Evolutionary conservation across 2,329 filamentous ascomycete genomes (phyloP), one percentile per base, ranked within the genome.

Genomic region (Fusarium heterosporum): DNA sequence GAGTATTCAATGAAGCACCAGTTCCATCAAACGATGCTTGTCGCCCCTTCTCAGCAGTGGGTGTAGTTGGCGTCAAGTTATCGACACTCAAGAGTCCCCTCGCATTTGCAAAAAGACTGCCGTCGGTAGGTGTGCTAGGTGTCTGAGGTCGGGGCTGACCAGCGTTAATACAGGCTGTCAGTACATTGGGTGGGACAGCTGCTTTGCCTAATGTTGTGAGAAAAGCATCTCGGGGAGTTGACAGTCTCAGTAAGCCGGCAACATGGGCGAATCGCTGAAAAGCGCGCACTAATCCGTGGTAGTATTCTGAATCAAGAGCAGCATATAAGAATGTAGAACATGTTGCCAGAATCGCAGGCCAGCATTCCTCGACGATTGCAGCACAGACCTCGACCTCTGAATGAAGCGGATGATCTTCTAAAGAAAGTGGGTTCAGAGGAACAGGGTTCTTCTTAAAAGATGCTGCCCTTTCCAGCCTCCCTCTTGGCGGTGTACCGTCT

Each of bases 231-330:
- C 96, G 86, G 1, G 96, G 94, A 0, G 95, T 97, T 13, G 86
- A 83, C 11, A 98, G 85, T 64, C 94, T 89, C 10, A 99, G 80
- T 45, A 99, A 83, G 7, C 96, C 96, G 38, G 96, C 93, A 4
- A 98, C 95, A 75, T 99, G 96, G 1, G 96, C 92, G 73, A 99
- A 92, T 68, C 96, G 93, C 73, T 99, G 96, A 70, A 98, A 97
- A 0, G 95, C 92, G 68, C 96, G 88, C 25, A 99, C 95, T 2
- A 99, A 82, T 11, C 90, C 89, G 69, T 97, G 94, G 72, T 98
- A 99, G 71, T 96, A 97, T 52, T 97, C 93, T 2, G 93, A 91
- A 75, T 99, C 96, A 6, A 99, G 82, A 0, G 95, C 89, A 29
- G 96, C 93, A 74, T 97, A 96, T 17, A 99, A 81, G 74, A 98